Base-by-base conservation (phyloP, 257 asterid genomes). In the Rubia yunnanensis region DNA sequence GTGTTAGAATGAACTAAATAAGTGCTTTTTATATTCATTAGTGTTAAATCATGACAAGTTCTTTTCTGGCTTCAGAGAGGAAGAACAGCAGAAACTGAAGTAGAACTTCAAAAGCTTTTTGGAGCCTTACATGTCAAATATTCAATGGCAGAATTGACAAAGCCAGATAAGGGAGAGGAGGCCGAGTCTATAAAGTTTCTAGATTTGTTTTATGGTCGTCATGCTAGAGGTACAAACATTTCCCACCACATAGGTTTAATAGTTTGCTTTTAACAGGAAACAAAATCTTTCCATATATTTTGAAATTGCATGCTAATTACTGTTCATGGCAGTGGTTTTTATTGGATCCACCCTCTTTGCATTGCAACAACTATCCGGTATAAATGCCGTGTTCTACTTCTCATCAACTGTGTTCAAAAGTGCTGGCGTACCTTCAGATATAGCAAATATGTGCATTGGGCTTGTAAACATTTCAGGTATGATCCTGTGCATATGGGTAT, bases 321-420 rank as follows among this genome's bases (percentile, higher is more conserved):
- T 68, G 23, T 18, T 49, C 55, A 63, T 76, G 71, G 82, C 96
- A 92, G 96, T 87, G 78, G 92, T 92, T 65, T 85, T 80, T 72
- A 74, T 84, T 56, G 96, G 96, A 54, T 85, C 96, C 32, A 76
- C 70, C 69, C 80, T 92, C 63, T 89, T 78, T 79, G 95, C 96
- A 38, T 73, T 87, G 73, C 96, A 92, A 80, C 96, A 92, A 78
- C 82, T 92, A 59, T 92, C 98, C 55, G 98, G 98, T 60, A 89
- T 92, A 79, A 92, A 92, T 78, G 96, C 98, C n/a, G 94, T 92
- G 32, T 92, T 92, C 78, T 92, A 81, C 80, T 92, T 92, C 84
- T 92, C 98, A 68, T 92, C 98, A 61, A 81, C 95, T 50, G 95
- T 89, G 54, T 92, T 92, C 71, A 87, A n/a, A 75, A 84, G 84